These are phyloP conservation scores for Ophiobolus disseminans DNA, from an alignment of 2,329 filamentous ascomycete species.

Conservation along the genomic window DNA sequence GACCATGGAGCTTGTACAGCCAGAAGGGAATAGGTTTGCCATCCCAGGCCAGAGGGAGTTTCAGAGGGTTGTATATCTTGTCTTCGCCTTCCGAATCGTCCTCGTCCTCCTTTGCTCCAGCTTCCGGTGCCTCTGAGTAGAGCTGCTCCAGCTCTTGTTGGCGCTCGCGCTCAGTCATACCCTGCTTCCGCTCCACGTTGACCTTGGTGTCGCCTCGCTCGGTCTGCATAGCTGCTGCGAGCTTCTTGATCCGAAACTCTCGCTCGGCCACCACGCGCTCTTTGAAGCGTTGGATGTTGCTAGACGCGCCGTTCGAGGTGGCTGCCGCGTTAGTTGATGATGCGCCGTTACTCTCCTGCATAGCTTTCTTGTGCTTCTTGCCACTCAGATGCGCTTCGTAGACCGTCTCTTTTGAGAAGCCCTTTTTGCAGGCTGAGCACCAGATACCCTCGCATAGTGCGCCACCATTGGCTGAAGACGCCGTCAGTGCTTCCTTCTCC, in stretches of 20 bases:
- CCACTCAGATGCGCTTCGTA: conserved; percentile 88
- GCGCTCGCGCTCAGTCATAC: conserved; percentile 96
- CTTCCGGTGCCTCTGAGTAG: conserved; percentile 67
- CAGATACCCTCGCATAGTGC: conserved; percentile 72
- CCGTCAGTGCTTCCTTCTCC: conserved; percentile 60
- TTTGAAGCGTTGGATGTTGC: conserved; percentile 63
- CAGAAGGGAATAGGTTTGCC: conserved; percentile 99
- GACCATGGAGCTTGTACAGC: conserved; percentile 94
- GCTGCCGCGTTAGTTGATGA: conserved; percentile 22
- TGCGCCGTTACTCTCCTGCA: conserved; percentile 59
- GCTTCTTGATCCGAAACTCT: conserved; percentile 80
- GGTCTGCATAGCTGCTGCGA: conserved; percentile 82
- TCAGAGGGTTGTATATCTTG: conserved; percentile 95
- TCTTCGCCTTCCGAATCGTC: conserved; percentile 76
- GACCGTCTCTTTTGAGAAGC: conserved; percentile 94
- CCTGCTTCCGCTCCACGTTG: conserved; percentile 95
- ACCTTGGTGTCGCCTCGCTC: conserved; percentile 88
- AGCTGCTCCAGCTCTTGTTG: conserved; percentile 92
- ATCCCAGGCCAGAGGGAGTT: conserved; percentile 95
- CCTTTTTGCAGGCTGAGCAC: conserved; percentile 91
- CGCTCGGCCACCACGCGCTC: conserved; percentile 90
- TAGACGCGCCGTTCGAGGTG: conserved; percentile 25
- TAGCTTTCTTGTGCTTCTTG: conserved; percentile 90
- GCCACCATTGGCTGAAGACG: conserved; percentile 57
- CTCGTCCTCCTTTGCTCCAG: conserved; percentile 65